Conservation (phyloP, 2,329 filamentous ascomycete genomes). For the Aspergillus versicolor region DNA sequence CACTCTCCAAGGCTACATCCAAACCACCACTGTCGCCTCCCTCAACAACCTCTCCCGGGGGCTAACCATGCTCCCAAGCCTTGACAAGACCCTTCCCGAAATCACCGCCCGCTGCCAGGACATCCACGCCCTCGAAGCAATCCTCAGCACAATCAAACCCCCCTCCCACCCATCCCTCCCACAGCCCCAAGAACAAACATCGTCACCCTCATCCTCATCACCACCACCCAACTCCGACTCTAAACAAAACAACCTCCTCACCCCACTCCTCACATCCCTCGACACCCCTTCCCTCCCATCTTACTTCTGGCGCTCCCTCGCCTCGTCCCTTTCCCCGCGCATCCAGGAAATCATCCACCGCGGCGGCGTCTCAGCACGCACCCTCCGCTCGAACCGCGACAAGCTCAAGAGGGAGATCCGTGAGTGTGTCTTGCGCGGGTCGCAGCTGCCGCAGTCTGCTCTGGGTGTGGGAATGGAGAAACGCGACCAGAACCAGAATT, state of each 20-base stretch:
- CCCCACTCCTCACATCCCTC: conserved; percentile 71
- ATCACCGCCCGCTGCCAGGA: conserved; percentile 85
- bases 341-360: conserved; percentile 82
- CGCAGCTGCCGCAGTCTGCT: conserved; percentile 58
- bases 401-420: conserved; percentile 73
- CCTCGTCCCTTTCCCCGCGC: conserved; percentile 69
- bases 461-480: conserved; percentile 49
- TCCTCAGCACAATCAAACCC: conserved; percentile 68
- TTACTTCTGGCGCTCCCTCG: conserved; percentile 91
- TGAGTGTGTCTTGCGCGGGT: conserved; percentile 79
- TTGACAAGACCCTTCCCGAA: conserved; percentile 80
- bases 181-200: neutral
- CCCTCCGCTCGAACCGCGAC: conserved; percentile 72
- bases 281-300: conserved; percentile 85
- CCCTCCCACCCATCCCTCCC: conserved; percentile 67
- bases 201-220: neutral
- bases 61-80: conserved; percentile 73
- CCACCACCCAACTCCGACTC: neutral
- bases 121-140: conserved; percentile 78
- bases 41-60: conserved; percentile 72
- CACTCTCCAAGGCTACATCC: conserved; percentile 77
- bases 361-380: conserved; percentile 80
- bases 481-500: conserved; percentile 54
- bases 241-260: conserved; percentile 60
- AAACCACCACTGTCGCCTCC: conserved; percentile 75